These are phyloP conservation scores for Astrothelium subdiscretum DNA, from an alignment of 495 filamentous ascomycete genomes.

Conservation along the genomic window DNA sequence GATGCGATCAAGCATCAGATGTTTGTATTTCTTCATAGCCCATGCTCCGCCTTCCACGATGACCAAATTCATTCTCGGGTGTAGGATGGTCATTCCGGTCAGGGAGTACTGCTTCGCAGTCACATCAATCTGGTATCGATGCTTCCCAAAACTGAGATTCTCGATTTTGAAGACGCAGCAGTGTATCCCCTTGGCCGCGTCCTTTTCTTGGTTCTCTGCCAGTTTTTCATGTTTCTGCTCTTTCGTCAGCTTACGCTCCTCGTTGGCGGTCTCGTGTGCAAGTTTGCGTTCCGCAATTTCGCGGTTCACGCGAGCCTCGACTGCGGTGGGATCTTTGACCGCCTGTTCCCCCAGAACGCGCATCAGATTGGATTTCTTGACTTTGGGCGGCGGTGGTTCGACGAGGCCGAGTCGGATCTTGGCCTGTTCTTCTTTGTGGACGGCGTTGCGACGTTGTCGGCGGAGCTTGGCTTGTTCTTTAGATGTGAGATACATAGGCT, in stretches of 20 bases:
- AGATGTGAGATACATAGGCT: constrained; percentile 84
- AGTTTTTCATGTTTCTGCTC: constrained; percentile 84
- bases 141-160: constrained; percentile 75
- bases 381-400: constrained; percentile 81
- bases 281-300: constrained; percentile 78
- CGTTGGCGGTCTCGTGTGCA: constrained; percentile 67
- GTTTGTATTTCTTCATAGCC: constrained; percentile 69
- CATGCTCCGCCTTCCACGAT: constrained; percentile 85
- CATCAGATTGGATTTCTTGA: constrained; percentile 95
- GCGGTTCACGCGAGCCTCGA: constrained; percentile 83
- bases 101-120: constrained; percentile 82
- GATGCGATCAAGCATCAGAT: constrained; percentile 84
- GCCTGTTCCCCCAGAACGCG: constrained; percentile 93
- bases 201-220: constrained; percentile 68
- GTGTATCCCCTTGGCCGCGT: constrained; percentile 72
- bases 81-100: constrained; percentile 77
- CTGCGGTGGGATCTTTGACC: constrained; percentile 93
- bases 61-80: constrained; percentile 76
- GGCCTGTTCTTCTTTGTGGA: constrained; percentile 89
- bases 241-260: constrained; percentile 81
- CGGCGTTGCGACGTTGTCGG: constrained; percentile 78
- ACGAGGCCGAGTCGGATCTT: constrained; percentile 87
- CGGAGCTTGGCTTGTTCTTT: constrained; percentile 87
- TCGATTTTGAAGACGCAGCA: constrained; percentile 81
- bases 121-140: constrained; percentile 83